Percentiles rank a stretch among this genome's conserved stretches.
These are phyloP conservation scores for Styphnolobium japonicum DNA, from an alignment of 306 rosid species.

Conservation along the genomic window DNA sequence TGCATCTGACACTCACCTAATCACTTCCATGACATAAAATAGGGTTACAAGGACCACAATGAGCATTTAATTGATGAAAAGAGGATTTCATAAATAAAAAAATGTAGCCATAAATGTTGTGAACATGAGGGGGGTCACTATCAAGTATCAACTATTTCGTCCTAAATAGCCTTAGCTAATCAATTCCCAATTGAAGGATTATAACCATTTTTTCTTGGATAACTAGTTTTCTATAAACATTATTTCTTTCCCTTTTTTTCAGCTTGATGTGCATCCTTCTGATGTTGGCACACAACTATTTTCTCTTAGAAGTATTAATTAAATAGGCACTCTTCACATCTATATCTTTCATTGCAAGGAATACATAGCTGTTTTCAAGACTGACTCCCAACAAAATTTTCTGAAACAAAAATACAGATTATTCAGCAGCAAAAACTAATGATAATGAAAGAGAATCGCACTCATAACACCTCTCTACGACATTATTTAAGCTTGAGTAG, in stretches of 20 bases:
- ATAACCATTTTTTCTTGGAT: background rate
- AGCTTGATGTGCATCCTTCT: background rate
- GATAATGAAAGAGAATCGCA: background rate
- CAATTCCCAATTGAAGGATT: background rate
- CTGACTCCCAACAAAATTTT: background rate
- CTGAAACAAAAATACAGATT: background rate
- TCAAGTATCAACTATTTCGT: background rate
- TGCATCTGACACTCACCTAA: slow-evolving; percentile 24
- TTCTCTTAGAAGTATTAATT: background rate
- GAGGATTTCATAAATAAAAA: background rate
- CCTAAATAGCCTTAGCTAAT: background rate
- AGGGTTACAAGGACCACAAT: slow-evolving; percentile 11
- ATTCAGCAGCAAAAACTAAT: background rate
- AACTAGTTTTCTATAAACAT: background rate
- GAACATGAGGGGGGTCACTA: background rate
- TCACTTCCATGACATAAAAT: background rate
- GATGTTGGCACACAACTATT: background rate
- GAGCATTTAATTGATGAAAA: slow-evolving; percentile 26
- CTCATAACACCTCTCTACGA: background rate
- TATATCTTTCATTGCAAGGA: background rate
- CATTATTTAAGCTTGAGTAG: background rate
- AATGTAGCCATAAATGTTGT: background rate
- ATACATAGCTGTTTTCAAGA: background rate
- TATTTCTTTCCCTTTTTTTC: background rate
- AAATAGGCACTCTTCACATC: background rate